Conservation (phyloP, 805 yeast genomes). For the Kodamaea sagamina region DNA sequence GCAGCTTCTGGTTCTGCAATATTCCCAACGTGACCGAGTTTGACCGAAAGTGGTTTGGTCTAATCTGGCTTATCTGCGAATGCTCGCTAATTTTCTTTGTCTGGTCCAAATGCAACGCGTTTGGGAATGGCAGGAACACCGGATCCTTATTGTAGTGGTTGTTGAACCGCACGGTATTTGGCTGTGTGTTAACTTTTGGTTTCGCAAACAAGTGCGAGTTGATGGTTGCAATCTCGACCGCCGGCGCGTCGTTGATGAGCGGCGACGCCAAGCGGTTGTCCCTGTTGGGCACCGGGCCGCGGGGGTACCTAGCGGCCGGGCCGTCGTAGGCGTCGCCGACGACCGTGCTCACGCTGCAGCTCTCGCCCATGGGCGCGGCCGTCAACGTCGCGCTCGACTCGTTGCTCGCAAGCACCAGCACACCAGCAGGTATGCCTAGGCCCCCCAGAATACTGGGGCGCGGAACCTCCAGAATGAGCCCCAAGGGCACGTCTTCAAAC, state of each 20-base stretch:
- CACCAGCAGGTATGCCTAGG: constrained; percentile 1
- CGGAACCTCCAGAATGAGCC: constrained; percentile 35
- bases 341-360: constrained; percentile 2
- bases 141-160: constrained; percentile 54
- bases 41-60: constrained; percentile 37
- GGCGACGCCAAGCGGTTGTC: constrained; percentile 33
- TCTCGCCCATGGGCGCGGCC: constrained; percentile 20
- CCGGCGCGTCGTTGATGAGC: constrained; percentile 34
- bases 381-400: constrained; percentile 23
- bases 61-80: constrained; percentile 18
- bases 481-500: constrained; percentile 37
- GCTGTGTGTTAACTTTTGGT: neutral
- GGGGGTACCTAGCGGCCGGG: neutral
- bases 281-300: constrained; percentile 13
- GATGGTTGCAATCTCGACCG: constrained; percentile 20
- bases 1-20: constrained; percentile 27
- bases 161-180: constrained; percentile 28
- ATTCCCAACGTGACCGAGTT: constrained; percentile 44
- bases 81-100: constrained; percentile 1
- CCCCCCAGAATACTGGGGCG: constrained; percentile 24
- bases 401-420: constrained; percentile 6
- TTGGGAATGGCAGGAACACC: constrained; percentile 40
- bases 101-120: constrained; percentile 39
- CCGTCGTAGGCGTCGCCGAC: constrained; percentile 26
- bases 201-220: constrained; percentile 25